Percentiles rank a stretch among this genome's conserved stretches.
Conservation (phyloP, 371 early-diverging fungal genomes). For the Massospora cicadina region DNA sequence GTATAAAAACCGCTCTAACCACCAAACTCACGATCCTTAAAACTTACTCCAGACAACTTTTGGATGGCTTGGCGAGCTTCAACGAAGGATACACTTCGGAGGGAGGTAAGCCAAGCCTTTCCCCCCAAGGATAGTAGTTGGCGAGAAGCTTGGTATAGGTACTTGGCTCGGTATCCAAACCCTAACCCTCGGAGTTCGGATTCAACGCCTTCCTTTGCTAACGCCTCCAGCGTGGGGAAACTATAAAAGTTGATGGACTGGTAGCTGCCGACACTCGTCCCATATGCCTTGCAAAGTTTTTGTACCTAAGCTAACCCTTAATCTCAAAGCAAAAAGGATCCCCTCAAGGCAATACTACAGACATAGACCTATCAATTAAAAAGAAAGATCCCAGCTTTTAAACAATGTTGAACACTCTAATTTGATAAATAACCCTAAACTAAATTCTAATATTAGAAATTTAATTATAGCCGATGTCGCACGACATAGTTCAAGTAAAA, state of each 20-base stretch:
- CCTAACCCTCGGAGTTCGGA: conserved; percentile 17
- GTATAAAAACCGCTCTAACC: not conserved
- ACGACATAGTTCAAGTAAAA: too few relatives aligned
- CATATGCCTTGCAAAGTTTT: conserved; percentile 31
- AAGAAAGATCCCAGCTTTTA: too few relatives aligned
- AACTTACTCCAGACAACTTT: not conserved
- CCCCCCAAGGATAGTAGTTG: not conserved
- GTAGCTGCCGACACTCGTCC: conserved; percentile 26
- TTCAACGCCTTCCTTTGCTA: not conserved
- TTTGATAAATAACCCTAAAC: too few relatives aligned
- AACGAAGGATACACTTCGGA: not conserved
- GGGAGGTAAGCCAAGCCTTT: not conserved
- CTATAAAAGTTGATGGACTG: conserved; percentile 4
- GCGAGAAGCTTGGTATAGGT: conserved; percentile 47
- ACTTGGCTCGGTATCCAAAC: conserved; percentile 75
- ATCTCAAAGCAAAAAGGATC: too few relatives aligned
- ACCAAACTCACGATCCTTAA: not conserved
- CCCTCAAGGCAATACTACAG: too few relatives aligned
- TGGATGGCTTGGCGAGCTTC: not conserved
- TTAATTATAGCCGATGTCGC: too few relatives aligned
- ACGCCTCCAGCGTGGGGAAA: not conserved
- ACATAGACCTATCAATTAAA: too few relatives aligned
- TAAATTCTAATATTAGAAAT: too few relatives aligned
- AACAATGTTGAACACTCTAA: too few relatives aligned
- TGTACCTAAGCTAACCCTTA: not conserved